Base-by-base conservation (phyloP, 305 asterid species). In the Solanum hybrid region DNA sequence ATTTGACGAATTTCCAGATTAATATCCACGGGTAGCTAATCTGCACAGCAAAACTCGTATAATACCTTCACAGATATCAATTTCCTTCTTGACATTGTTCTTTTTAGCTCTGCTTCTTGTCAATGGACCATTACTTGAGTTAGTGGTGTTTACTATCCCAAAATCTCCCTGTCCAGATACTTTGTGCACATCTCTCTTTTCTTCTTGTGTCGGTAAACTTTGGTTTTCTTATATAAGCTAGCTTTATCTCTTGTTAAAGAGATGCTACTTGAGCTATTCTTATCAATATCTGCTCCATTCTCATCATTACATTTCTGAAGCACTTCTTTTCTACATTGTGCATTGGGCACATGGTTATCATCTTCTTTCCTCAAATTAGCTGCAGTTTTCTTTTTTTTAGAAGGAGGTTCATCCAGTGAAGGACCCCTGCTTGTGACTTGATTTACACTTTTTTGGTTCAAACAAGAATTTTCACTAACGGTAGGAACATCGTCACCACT, bases 101-200 rank as follows among this genome's bases (percentile, higher is more conserved):
- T 10, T 29, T 29, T 19, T 93, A 75, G 93, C 89, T 88, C 91
- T 92, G 82, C 93, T 91, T 91, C 95, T 90, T 38, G 95, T 91
- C 88, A 90, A 78, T 76, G 93, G 94, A 89, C 94, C 93, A 36
- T 38, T 42, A 40, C 56, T 86, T 13, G 27, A 56, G 81, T 15
- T 64, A 82, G 27, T 29, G 38, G 72, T 56, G 35, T 34, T n/a
- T 36, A 69, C 85, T 31, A 72, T 72, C 29, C 42, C 76, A 81
- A 31, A 34, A 38, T 84, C 71, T 45, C 79, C 85, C 26, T 71
- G 38, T 82, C 79, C 84, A 40, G 35, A 86, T 78, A 71, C 90
- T 76, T 17, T 40, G 73, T n/a, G 37, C 32, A 64, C 87, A n/a
- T 9, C 31, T 76, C 71, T 78, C 76, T n/a, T 4, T 2, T 24